phyloP scores from a whole-genome alignment of 106 monocot genomes.

The Phalaenopsis aphrodite region DNA sequence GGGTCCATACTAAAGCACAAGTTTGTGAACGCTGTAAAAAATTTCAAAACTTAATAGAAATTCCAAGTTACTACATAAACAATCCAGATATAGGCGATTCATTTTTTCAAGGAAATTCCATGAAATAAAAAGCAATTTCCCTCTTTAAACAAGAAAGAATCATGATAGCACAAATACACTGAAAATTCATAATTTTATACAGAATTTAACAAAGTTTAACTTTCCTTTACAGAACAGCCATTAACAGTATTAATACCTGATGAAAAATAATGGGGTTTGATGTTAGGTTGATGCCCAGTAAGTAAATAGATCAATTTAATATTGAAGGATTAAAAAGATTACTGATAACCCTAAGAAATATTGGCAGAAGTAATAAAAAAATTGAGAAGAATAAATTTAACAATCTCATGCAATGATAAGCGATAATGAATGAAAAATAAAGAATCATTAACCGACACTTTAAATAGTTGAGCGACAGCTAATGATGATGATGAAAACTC shows the following conservation, averaged over 20 bases:
- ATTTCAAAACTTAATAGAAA: neutral
- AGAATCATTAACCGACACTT: neutral
- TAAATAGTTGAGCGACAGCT: neutral
- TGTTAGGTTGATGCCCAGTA: neutral
- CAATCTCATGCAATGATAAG: neutral
- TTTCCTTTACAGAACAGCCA: neutral
- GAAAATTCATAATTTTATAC: neutral
- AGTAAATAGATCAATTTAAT: neutral
- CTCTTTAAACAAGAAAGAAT: neutral
- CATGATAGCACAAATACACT: neutral
- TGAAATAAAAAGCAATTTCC: neutral
- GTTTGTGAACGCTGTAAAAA: neutral
- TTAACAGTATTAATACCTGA: neutral
- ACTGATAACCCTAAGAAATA: no score
- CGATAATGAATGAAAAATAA: neutral
- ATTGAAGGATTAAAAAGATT: neutral
- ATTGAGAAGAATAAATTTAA: neutral
- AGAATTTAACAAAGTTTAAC: neutral
- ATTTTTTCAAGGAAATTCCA: neutral
- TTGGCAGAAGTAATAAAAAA: no score
- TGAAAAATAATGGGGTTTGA: neutral
- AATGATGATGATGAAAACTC: neutral
- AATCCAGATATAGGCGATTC: neutral
- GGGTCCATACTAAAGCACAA: neutral
- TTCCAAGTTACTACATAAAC: neutral